Base-by-base conservation (phyloP, 345 rosid species). In the Eucalyptus globulus region DNA sequence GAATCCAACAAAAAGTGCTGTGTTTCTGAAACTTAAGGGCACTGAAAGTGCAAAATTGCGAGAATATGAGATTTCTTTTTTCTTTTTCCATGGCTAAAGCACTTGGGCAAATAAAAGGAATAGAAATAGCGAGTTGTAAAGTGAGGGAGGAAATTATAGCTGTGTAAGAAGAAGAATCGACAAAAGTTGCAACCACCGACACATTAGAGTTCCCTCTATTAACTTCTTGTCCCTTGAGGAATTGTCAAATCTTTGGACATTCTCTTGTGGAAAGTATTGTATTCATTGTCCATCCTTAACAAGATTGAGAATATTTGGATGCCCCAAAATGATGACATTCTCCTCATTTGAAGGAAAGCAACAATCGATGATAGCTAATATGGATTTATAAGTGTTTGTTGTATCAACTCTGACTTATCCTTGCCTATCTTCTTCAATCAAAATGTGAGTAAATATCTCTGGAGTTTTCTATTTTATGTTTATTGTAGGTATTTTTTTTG, bases 281-380 rank as follows among this genome's bases (percentile, higher is more conserved):
- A 67, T 67, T 8, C 43, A 31, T 1, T 67, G 12, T 31, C 3
- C 24, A 4, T 31, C 80, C 43, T 67, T 31, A 31, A 31, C 22
- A 67, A 67, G 40, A 31, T 11, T 31, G 22, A 67, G 5, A 6
- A 31, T 67, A 67, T 15, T 6, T 31, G 6, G 4, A 15, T 67
- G 80, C 11, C 80, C 80, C 22, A 31, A 16, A 31, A 67, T 67
- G 80, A 67, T 67, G 43, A 67, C 11, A 16, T 67, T 67, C 40
- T 31, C 80, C 37, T 16, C 80, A 31, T 16, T 8, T 1, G 2
- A 31, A 67, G 80, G 43, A 67, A 31, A 16, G 80, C 43, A 67
- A 31, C 4, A 16, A 1, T 16, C 2, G 2, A 16, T 16, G 6
- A 67, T 2, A 67, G 6, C 43, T 8, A 6, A 15, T 8, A 16